A percentile compares a stretch with the other conserved stretches of the same genome.
These are phyloP conservation scores for Cyclaneusma minus DNA, from an alignment of 2,329 filamentous ascomycete species.

Conservation along the genomic window DNA sequence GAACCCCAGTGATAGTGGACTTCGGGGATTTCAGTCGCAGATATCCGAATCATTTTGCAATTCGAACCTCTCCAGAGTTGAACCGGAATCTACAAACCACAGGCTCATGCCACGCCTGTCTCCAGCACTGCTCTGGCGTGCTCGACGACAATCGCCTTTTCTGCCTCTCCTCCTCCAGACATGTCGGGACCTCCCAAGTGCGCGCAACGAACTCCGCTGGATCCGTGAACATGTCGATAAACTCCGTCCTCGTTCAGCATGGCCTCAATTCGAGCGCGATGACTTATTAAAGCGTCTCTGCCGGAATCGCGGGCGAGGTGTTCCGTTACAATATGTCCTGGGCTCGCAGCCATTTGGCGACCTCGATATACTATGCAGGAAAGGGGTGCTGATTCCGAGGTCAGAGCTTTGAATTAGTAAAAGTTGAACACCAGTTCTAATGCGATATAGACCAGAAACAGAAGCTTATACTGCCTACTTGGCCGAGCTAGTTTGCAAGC, in stretches of 20 bases:
- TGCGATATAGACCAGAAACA: conserved; percentile 48
- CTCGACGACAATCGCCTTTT: conserved; percentile 35
- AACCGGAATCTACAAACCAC: too few relatives aligned
- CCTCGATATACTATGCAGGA: conserved; percentile 60
- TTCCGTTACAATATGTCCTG: conserved; percentile 79
- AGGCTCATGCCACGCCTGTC: conserved; percentile 44
- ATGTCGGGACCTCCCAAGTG: conserved; percentile 46
- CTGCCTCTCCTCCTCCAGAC: conserved; percentile 45
- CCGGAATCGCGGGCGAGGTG: conserved; percentile 37
- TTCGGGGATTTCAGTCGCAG: too few relatives aligned
- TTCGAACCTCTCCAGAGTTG: too few relatives aligned
- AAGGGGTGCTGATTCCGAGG: conserved; percentile 76
- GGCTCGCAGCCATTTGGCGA: conserved; percentile 79
- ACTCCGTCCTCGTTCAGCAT: conserved; percentile 1
- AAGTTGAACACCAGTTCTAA: conserved; percentile 1
- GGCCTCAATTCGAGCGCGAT: too few relatives aligned
- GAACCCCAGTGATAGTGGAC: too few relatives aligned
- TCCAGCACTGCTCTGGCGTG: conserved; percentile 38
- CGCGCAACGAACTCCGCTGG: conserved; percentile 59
- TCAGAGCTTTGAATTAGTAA: conserved; percentile 17
- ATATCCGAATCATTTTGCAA: too few relatives aligned
- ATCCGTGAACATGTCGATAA: conserved; percentile 41
- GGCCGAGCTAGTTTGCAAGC: conserved; percentile 24
- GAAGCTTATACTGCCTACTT: conserved; percentile 50
- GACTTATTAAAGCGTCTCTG: conserved; percentile 29